These are phyloP conservation scores for Podospora australis DNA, from an alignment of 495 filamentous ascomycete species.

Conservation along the genomic window DNA sequence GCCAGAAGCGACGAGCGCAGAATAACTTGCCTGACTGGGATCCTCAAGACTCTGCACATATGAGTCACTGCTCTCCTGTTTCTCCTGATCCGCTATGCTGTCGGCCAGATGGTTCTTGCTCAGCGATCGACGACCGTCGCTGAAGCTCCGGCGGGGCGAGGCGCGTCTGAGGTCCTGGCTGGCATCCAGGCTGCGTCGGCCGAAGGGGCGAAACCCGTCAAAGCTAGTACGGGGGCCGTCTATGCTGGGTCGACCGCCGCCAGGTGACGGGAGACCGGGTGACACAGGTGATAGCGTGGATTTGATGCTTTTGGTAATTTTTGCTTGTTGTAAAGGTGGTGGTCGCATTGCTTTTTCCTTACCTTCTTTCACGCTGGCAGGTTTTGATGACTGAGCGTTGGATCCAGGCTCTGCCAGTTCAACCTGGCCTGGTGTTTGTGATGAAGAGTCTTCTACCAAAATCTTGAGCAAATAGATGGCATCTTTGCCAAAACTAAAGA, in stretches of 20 bases:
- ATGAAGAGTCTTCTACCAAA: constrained; percentile 60
- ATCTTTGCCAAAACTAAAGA: constrained; percentile 82
- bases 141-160: constrained; percentile 51
- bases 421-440: constrained; percentile 31
- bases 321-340: constrained; percentile 33
- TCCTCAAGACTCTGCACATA: constrained; percentile 68
- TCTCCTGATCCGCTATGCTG: constrained; percentile 40
- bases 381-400: constrained; percentile 14
- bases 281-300: constrained; percentile 55
- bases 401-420: constrained; percentile 12
- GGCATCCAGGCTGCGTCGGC: constrained; percentile 46
- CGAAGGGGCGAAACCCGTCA: constrained; percentile 36
- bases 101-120: constrained; percentile 35
- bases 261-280: constrained; percentile 33
- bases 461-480: constrained; percentile 73
- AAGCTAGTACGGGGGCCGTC: constrained; percentile 37
- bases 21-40: constrained; percentile 49
- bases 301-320: constrained; percentile 54
- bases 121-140: constrained; percentile 45
- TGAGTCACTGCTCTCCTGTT: constrained; percentile 68
- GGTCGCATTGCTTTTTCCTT: constrained; percentile 8
- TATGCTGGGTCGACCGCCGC: constrained; percentile 37
- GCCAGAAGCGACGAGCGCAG: constrained; percentile 61
- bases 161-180: constrained; percentile 29
- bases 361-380: constrained; percentile 10